Conservation (phyloP, 805 yeast genomes). For the Zygoascus ofunaensis region DNA sequence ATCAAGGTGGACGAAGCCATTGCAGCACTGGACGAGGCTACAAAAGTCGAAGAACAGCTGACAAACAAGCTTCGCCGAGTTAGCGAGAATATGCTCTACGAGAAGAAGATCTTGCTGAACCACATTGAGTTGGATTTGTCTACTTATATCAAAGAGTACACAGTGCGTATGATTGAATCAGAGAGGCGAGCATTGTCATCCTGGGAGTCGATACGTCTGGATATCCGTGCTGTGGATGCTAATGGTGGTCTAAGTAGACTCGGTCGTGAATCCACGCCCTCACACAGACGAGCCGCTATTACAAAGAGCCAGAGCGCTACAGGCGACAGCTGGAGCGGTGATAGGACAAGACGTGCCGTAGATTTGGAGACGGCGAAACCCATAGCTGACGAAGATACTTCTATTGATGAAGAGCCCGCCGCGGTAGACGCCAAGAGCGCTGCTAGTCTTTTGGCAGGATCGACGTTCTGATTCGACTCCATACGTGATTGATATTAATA, state of each 20-base stretch:
- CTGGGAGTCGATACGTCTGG: slow-evolving; percentile 62
- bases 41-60: slow-evolving; percentile 63
- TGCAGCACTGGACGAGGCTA: slow-evolving; percentile 66
- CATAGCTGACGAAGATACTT: slow-evolving; percentile 12
- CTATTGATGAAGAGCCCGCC: slow-evolving; percentile 20
- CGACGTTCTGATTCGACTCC: slow-evolving; percentile 41
- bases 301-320: slow-evolving; percentile 38
- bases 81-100: slow-evolving; percentile 76
- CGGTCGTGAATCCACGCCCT: slow-evolving; percentile 58
- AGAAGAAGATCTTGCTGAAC: slow-evolving; percentile 49
- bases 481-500: not conserved
- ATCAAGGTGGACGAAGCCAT: slow-evolving; percentile 86
- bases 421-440: slow-evolving; percentile 75
- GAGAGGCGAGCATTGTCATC: slow-evolving; percentile 72
- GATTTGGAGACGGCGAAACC: slow-evolving; percentile 3
- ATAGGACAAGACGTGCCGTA: slow-evolving; percentile 26
- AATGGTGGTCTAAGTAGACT: slow-evolving; percentile 75
- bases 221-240: slow-evolving; percentile 64
- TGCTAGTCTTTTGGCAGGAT: slow-evolving; percentile 68
- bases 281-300: slow-evolving; percentile 17
- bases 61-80: slow-evolving; percentile 72
- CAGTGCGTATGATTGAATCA: slow-evolving; percentile 68
- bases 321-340: slow-evolving; percentile 57
- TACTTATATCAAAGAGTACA: slow-evolving; percentile 46
- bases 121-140: slow-evolving; percentile 51